phyloP scores from a whole-genome alignment of 2,329 filamentous ascomycete genomes.

The Fusarium nisikadoi region DNA sequence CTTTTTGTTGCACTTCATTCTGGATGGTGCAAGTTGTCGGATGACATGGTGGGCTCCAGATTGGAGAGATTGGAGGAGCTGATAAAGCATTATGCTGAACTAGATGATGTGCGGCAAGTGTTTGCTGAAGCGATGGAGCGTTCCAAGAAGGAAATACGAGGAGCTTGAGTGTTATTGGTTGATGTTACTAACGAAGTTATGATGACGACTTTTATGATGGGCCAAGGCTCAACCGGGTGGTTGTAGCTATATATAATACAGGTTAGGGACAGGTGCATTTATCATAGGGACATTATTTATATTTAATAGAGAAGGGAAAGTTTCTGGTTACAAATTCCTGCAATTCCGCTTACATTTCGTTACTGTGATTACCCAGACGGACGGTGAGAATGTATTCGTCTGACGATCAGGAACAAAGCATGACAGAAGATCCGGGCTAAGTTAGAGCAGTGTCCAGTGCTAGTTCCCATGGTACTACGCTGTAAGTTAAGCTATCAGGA shows the following conservation, averaged over 20 bases:
- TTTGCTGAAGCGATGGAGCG: constrained; percentile 27
- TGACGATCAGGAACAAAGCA: constrained; percentile 17
- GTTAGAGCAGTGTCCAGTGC: constrained; percentile 5
- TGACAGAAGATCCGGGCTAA: constrained; percentile 10
- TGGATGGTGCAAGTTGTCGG: constrained; percentile 19
- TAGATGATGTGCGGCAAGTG: constrained; percentile 19
- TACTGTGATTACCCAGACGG: background rate
- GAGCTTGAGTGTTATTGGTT: background rate
- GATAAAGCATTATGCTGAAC: constrained; percentile 24
- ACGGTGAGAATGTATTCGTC: background rate
- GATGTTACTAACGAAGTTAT: constrained; percentile 18
- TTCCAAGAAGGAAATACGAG: constrained; percentile 24
- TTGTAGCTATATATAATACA: constrained; percentile 7
- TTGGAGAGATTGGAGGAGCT: constrained; percentile 14
- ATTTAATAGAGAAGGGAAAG: constrained; percentile 5
- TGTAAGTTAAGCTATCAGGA: constrained; percentile 9
- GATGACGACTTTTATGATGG: constrained; percentile 23
- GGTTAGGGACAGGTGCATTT: background rate
- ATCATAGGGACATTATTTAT: background rate
- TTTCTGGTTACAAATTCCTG: background rate
- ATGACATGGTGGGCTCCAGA: constrained; percentile 10
- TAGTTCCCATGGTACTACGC: background rate
- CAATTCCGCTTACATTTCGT: background rate
- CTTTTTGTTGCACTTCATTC: constrained; percentile 25
- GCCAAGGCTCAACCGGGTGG: background rate